Conservation (phyloP, 257 asterid genomes). For the Rubia yunnanensis region DNA sequence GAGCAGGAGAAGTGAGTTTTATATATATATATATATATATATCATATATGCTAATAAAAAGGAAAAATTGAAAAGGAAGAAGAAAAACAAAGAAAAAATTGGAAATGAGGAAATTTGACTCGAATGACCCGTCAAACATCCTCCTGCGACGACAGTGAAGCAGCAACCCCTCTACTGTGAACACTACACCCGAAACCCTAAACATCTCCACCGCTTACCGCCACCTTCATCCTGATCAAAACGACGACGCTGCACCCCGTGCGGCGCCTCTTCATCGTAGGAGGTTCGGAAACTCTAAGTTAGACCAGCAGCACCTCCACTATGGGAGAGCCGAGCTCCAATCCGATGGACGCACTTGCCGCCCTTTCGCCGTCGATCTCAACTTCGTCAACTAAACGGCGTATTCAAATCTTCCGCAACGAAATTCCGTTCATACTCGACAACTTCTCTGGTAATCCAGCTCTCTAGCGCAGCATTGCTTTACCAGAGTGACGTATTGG, state of each 20-base stretch:
- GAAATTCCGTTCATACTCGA: slow-evolving; percentile 55
- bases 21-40: no score
- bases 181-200: slow-evolving; percentile 13
- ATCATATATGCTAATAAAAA: no score
- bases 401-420: slow-evolving; percentile 69
- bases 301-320: neutral
- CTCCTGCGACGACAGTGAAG: slow-evolving; percentile 1
- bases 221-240: neutral
- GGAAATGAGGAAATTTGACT: neutral
- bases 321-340: slow-evolving; percentile 22
- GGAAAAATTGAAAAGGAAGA: neutral
- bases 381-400: slow-evolving; percentile 55
- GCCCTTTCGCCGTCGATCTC: slow-evolving; percentile 45
- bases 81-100: neutral
- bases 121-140: neutral
- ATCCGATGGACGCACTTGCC: slow-evolving; percentile 46
- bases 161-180: neutral
- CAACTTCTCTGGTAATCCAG: slow-evolving; percentile 34
- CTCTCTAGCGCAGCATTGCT: slow-evolving; percentile 21
- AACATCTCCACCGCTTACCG: neutral
- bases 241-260: neutral
- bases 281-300: neutral
- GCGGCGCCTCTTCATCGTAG: neutral
- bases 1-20: no score
- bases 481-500: slow-evolving; percentile 2